These are phyloP conservation scores for Plasmodium sp. DNA, from an alignment of 169 alveolate species.

Conservation along the genomic window DNA sequence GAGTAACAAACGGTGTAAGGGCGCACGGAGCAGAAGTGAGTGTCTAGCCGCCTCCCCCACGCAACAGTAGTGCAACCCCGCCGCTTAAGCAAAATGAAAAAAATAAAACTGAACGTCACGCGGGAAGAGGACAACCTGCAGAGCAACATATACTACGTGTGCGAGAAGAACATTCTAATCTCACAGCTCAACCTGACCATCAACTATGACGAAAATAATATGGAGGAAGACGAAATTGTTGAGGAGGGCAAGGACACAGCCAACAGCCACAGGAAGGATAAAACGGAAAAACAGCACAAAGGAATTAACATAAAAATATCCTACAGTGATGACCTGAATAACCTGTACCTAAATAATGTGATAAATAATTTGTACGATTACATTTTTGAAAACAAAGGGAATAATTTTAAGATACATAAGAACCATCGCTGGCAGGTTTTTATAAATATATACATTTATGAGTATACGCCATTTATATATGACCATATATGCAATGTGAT, in stretches of 20 bases:
- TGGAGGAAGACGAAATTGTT: slow-evolving; percentile 32
- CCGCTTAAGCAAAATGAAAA: slow-evolving; percentile 19
- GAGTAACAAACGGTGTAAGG: not conserved
- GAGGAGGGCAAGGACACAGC: not conserved
- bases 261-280: not conserved
- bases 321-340: slow-evolving; percentile 67
- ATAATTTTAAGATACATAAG: slow-evolving; percentile 40
- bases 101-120: slow-evolving; percentile 52
- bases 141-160: slow-evolving; percentile 68
- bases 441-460: slow-evolving; percentile 71
- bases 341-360: slow-evolving; percentile 64
- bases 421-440: slow-evolving; percentile 52
- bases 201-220: slow-evolving; percentile 62
- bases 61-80: not conserved
- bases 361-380: slow-evolving; percentile 63
- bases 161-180: slow-evolving; percentile 66
- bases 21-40: not conserved
- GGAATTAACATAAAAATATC: slow-evolving; percentile 46
- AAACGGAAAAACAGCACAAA: slow-evolving; percentile 17
- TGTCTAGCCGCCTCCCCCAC: not conserved
- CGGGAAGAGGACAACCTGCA: slow-evolving; percentile 68
- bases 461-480: slow-evolving; percentile 74
- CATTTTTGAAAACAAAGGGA: slow-evolving; percentile 54
- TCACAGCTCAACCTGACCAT: slow-evolving; percentile 59
- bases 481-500: slow-evolving; percentile 72